A percentile compares a stretch with the other conserved stretches of the same genome.
phyloP scores from a whole-genome alignment of 225 moss, liverwort and hornwort genomes.

The Pseudoscleropodium purum region DNA sequence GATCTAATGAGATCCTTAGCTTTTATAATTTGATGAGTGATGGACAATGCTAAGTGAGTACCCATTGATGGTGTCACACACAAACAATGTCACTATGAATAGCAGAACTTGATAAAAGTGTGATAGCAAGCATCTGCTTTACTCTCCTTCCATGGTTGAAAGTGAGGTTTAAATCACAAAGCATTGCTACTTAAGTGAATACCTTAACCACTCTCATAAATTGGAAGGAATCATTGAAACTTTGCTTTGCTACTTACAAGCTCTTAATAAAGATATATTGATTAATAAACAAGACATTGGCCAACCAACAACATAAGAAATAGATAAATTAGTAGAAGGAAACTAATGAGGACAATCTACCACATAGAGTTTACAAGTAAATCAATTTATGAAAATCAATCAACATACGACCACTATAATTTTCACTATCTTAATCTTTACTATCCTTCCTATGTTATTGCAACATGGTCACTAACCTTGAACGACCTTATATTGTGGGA shows the following conservation, averaged over 20 bases:
- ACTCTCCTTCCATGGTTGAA: not conserved
- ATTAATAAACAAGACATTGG: not conserved
- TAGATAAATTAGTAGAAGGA: not conserved
- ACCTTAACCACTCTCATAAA: not conserved
- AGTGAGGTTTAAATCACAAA: not conserved
- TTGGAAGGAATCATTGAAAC: not conserved
- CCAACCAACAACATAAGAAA: not conserved
- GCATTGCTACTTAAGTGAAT: not conserved
- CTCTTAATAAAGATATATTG: not conserved
- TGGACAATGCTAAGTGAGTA: not conserved
- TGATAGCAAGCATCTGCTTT: not conserved
- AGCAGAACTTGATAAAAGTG: not conserved
- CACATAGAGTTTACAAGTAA: not conserved
- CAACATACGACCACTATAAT: not conserved
- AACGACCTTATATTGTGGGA: not conserved
- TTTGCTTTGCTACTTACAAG: not conserved
- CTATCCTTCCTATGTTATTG: not conserved
- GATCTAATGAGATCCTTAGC: not conserved
- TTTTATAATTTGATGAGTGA: not conserved
- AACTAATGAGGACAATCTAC: not conserved
- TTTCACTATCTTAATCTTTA: not conserved
- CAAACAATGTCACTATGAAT: not conserved
- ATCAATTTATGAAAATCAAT: not conserved
- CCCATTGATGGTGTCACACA: conserved; percentile 20
- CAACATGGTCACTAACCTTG: not conserved